Evolutionary conservation across 2,329 filamentous ascomycete species (phyloP).

Genomic region (Trichoderma koningiopsis): DNA sequence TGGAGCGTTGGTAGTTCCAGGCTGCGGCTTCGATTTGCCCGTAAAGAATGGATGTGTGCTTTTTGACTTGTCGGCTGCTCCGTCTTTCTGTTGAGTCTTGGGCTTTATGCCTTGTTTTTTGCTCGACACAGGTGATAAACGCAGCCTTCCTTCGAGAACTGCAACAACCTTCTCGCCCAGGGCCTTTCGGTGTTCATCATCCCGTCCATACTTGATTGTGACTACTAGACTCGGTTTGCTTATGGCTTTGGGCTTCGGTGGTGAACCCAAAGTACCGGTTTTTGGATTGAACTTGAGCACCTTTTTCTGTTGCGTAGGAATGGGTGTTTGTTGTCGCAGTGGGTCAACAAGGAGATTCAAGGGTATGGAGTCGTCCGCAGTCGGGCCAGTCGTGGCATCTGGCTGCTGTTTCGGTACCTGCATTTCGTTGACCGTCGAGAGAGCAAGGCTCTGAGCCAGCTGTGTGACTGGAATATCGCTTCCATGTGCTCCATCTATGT

Average conservation of each 20-base stretch:
- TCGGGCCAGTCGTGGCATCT: neutral
- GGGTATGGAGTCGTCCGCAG: conserved; percentile 10
- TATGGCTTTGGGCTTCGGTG: conserved; percentile 55
- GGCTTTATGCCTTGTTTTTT: neutral
- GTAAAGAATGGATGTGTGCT: conserved; percentile 49
- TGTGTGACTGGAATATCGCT: neutral
- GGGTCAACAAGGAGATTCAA: conserved; percentile 15
- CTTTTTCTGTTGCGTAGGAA: conserved; percentile 46
- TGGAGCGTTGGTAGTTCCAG: conserved; percentile 31
- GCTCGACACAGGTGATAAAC: conserved; percentile 30
- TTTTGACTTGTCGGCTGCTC: conserved; percentile 33
- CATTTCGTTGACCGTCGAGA: conserved; percentile 28
- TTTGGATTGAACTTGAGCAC: conserved; percentile 59
- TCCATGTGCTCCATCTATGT: neutral
- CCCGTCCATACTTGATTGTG: conserved; percentile 60
- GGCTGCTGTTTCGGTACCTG: conserved; percentile 7
- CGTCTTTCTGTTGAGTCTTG: conserved; percentile 26
- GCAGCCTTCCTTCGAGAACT: conserved; percentile 53
- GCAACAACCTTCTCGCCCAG: conserved; percentile 64
- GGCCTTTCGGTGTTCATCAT: conserved; percentile 46
- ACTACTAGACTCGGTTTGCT: conserved; percentile 48
- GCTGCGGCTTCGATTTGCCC: conserved; percentile 37
- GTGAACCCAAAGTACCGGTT: conserved; percentile 64
- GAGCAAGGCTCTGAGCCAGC: conserved; percentile 22
- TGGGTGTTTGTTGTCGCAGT: conserved; percentile 26